Conservation (phyloP, 2,329 filamentous ascomycete species). For the Parastagonospora nodorum region DNA sequence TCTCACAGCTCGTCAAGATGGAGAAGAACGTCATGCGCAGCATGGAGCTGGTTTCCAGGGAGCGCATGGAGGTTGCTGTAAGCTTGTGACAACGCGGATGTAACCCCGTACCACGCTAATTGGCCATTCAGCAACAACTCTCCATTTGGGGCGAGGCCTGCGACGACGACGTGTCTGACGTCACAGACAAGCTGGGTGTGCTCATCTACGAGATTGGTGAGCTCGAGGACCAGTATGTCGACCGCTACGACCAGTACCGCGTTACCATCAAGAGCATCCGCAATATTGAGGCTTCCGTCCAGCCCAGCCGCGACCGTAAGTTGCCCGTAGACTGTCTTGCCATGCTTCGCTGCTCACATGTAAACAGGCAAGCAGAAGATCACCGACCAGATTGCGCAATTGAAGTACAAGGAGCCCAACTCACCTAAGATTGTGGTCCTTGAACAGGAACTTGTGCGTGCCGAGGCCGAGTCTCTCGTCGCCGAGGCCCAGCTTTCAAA, state of each 20-base stretch:
- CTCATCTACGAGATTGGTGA: conserved; percentile 98
- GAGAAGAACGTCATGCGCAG: conserved; percentile 99
- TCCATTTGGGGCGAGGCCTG: conserved; percentile 95
- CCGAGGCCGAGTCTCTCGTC: conserved; percentile 97
- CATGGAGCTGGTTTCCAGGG: conserved; percentile 90
- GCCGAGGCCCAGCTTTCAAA: conserved; percentile 98
- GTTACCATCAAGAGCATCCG: conserved; percentile 99
- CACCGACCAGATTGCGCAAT: conserved; percentile 95
- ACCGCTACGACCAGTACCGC: conserved; percentile 98
- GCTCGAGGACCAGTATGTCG: conserved; percentile 96
- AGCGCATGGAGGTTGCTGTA: conserved; percentile 98
- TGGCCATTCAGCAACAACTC: conserved; percentile 79
- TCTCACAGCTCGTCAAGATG: conserved; percentile 98
- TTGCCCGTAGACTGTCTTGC: conserved; percentile 11
- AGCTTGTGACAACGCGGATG: conserved; percentile 47
- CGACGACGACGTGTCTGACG: conserved; percentile 97
- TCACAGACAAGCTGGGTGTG: conserved; percentile 98
- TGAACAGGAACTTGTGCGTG: conserved; percentile 97
- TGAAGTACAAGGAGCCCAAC: conserved; percentile 99
- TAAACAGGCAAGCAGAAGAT: conserved; percentile 93
- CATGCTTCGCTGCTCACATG: conserved; percentile 3
- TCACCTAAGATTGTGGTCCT: conserved; percentile 96
- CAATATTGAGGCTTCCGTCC: conserved; percentile 98
- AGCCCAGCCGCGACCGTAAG: conserved; percentile 95
- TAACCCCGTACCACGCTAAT: conserved; percentile 22